Percentiles rank a stretch among this genome's conserved stretches.
Evolutionary conservation across 2,329 filamentous ascomycete genomes (phyloP).

Genomic region (Drechslerella dactyloides): DNA sequence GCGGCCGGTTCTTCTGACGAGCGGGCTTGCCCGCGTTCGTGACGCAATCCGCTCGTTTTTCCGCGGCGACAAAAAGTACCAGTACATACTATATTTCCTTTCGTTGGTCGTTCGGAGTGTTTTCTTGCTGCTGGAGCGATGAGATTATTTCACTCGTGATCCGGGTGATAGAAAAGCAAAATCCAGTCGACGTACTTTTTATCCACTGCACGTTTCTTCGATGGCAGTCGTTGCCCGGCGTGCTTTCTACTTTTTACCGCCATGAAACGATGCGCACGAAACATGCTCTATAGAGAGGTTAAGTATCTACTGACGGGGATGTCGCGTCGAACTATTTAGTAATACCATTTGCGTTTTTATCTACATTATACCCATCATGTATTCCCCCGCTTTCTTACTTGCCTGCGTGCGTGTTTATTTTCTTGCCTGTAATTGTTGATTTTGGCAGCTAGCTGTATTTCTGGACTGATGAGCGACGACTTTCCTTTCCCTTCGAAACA

Average conservation of each 20-base stretch:
- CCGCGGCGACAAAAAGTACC: constrained; percentile 5
- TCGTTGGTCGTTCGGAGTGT: neutral
- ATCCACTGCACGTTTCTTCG: neutral
- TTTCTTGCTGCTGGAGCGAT: constrained; percentile 7
- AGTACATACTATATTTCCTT: constrained; percentile 8
- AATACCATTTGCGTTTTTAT: too few relatives aligned
- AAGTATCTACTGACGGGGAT: neutral
- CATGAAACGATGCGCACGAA: neutral
- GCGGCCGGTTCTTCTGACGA: constrained; percentile 58
- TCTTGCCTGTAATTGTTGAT: neutral
- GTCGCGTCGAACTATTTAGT: neutral
- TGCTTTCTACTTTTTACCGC: neutral
- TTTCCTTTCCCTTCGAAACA: constrained; percentile 3
- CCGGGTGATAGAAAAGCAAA: constrained; percentile 37
- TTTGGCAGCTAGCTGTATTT: neutral
- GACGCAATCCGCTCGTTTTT: neutral
- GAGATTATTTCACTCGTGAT: too few relatives aligned
- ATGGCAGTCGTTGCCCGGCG: neutral
- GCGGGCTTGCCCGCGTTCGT: neutral
- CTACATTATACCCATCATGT: constrained; percentile 38
- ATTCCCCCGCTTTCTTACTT: constrained; percentile 16
- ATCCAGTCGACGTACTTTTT: constrained; percentile 11
- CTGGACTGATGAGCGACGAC: constrained; percentile 12
- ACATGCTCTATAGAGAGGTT: neutral
- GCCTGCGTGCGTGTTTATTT: too few relatives aligned